Evolutionary conservation across 2,329 filamentous ascomycete genomes (phyloP), one percentile per base, ranked within the genome.

Genomic region (Spiromastix sp.): DNA sequence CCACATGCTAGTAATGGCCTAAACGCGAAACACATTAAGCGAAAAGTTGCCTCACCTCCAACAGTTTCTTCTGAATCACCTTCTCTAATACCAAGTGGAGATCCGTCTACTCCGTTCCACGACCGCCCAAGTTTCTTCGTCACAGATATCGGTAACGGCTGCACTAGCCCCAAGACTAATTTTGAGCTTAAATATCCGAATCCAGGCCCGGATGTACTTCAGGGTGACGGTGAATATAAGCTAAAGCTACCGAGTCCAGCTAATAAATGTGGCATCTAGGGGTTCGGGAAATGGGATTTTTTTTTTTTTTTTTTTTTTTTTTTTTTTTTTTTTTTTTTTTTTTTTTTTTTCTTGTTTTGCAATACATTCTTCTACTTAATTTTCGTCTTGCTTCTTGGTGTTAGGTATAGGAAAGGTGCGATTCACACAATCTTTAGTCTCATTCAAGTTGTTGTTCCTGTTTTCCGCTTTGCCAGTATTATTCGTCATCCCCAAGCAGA

Each of bases 221-320:
- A 48, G 12, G 64, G 64, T 6, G 62, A 66, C 46, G 63, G 60
- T 15, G 56, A 52, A 34, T 68, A 67, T 44, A 48, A 56, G n/a
- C 51, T 69, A 17, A 52, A 56, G 37, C 41, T 56, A 19, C 63
- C 64, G 18, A 17, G 6, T 16, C 42, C 40, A 13, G 36, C 28
- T 16, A 32, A 36, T 3, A 34, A 32, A 28, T 45, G 43, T 35
- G 21, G 21, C 7, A 7, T 7, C 21, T 24, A n/a, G n/a, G n/a
- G 21, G 21, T n/a, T n/a, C n/a, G n/a, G n/a, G n/a, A n/a, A n/a
- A n/a, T 24, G n/a, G 7, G 21, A 24, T 24, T 24, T 7, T 24
- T 24, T 24, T n/a, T 24, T 24, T n/a, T 24, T 24, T 24, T 7
- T 24, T 24, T n/a, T 7, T 24, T 24, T 24, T 7, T 7, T 7